phyloP scores from a whole-genome alignment of 345 rosid genomes.

The Citrus medica region DNA sequence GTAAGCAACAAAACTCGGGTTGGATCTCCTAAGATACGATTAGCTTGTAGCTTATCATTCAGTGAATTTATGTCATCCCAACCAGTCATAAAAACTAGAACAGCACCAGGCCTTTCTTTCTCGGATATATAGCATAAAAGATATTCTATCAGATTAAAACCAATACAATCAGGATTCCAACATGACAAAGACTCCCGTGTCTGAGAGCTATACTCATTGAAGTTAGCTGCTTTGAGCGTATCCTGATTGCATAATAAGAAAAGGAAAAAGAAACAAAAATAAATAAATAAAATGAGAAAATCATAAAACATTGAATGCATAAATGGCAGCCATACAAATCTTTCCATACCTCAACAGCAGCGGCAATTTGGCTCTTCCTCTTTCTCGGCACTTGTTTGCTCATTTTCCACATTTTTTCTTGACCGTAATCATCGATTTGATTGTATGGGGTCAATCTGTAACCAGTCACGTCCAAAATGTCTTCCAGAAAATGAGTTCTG shows the following conservation, averaged over 20 bases:
- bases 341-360: slow-evolving; percentile 69
- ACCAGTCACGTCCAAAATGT: slow-evolving; percentile 69
- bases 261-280: slow-evolving; percentile 11
- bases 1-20: slow-evolving; percentile 65
- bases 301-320: slow-evolving; percentile 5
- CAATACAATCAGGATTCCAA: slow-evolving; percentile 95
- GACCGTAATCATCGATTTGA: slow-evolving; percentile 93
- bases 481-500: slow-evolving; percentile 67
- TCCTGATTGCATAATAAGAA: slow-evolving; percentile 42
- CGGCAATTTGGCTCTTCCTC: slow-evolving; percentile 86
- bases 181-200: slow-evolving; percentile 71
- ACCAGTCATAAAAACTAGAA: slow-evolving; percentile 92
- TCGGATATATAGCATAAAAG: slow-evolving; percentile 66
- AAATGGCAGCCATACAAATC: neutral
- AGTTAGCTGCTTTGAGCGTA: slow-evolving; percentile 69
- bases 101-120: slow-evolving; percentile 74
- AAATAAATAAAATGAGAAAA: neutral
- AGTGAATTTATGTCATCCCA: slow-evolving; percentile 93
- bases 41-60: slow-evolving; percentile 74
- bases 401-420: slow-evolving; percentile 83
- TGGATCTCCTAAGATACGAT: slow-evolving; percentile 73
- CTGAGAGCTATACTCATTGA: slow-evolving; percentile 50
- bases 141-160: slow-evolving; percentile 83
- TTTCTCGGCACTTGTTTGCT: slow-evolving; percentile 78
- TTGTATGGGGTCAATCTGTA: slow-evolving; percentile 72